phyloP scores from a whole-genome alignment of 768 basidiomycete genomes.

The Hygrophoropsis aurantiaca region DNA sequence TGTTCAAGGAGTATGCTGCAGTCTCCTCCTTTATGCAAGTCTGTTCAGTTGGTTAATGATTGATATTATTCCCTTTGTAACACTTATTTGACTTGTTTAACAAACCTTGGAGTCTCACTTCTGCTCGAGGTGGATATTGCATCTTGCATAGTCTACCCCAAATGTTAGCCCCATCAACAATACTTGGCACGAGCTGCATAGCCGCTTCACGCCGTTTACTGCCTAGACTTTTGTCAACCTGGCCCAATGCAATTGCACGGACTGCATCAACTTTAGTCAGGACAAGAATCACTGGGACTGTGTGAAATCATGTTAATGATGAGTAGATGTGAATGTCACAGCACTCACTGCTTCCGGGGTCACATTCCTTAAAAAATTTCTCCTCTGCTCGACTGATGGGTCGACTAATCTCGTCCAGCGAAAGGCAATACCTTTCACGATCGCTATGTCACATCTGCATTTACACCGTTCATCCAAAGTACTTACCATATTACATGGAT shows the following conservation, averaged over 20 bases:
- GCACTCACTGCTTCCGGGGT: constrained; percentile 8
- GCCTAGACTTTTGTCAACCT: constrained; percentile 1
- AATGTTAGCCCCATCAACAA: too few species aligned
- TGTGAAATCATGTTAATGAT: background rate
- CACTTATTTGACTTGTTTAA: too few species aligned
- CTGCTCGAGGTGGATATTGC: too few species aligned
- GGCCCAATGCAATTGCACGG: constrained; percentile 16
- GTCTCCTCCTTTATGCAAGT: constrained; percentile 15
- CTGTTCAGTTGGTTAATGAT: too few species aligned
- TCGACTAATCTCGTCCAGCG: constrained; percentile 21
- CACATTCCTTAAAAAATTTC: constrained; percentile 28
- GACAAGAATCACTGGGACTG: constrained; percentile 39
- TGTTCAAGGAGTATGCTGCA: constrained; percentile 13
- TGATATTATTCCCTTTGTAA: too few species aligned
- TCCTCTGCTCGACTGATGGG: constrained; percentile 27
- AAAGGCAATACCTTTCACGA: constrained; percentile 39
- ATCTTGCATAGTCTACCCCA: too few species aligned
- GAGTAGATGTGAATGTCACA: background rate
- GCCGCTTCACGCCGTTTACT: too few species aligned
- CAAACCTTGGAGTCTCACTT: too few species aligned
- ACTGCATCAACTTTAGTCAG: constrained; percentile 40
- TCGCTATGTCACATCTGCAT: background rate
- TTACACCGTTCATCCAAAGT: background rate
- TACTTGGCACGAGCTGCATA: too few species aligned
- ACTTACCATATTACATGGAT: constrained; percentile 41